phyloP scores from a whole-genome alignment of 768 basidiomycete genomes.

The Collybia nuda region DNA sequence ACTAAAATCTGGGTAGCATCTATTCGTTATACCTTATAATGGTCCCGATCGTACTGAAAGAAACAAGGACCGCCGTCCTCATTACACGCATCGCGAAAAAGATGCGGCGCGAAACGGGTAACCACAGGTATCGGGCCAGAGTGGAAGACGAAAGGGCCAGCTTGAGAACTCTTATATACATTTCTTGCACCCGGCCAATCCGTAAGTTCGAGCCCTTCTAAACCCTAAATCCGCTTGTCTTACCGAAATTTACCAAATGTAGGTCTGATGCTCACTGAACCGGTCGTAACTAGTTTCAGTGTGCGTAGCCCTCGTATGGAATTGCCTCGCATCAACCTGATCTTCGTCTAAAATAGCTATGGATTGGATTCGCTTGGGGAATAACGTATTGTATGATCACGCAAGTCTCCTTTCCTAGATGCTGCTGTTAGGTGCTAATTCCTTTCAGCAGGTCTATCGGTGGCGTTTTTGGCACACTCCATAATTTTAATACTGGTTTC shows the following conservation, averaged over 20 bases:
- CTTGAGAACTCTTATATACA: conserved; percentile 57
- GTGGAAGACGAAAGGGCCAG: conserved; percentile 62
- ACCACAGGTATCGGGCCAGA: conserved; percentile 59
- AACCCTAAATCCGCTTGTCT: neutral
- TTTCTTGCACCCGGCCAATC: conserved; percentile 71
- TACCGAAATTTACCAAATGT: neutral
- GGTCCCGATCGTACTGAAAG: conserved; percentile 59
- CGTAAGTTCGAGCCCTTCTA: conserved; percentile 41
- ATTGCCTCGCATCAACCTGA: neutral
- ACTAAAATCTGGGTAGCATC: conserved; percentile 34
- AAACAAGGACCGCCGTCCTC: conserved; percentile 74
- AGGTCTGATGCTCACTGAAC: conserved; percentile 74
- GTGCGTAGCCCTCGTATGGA: conserved; percentile 34
- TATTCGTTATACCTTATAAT: conserved; percentile 49
- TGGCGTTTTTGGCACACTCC: conserved; percentile 53
- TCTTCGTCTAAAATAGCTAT: conserved; percentile 43
- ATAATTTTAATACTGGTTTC: conserved; percentile 59
- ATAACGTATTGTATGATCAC: conserved; percentile 68
- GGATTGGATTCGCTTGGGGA: conserved; percentile 78
- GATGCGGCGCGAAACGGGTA: conserved; percentile 63
- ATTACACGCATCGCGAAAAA: conserved; percentile 63
- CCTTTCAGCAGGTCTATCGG: conserved; percentile 46
- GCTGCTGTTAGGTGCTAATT: neutral
- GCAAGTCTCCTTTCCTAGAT: conserved; percentile 26
- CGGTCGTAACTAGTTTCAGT: conserved; percentile 71